A percentile compares a stretch with the other conserved stretches of the same genome.
Conservation (phyloP, 2,329 filamentous ascomycete genomes). For the Calonectria leucothoes region DNA sequence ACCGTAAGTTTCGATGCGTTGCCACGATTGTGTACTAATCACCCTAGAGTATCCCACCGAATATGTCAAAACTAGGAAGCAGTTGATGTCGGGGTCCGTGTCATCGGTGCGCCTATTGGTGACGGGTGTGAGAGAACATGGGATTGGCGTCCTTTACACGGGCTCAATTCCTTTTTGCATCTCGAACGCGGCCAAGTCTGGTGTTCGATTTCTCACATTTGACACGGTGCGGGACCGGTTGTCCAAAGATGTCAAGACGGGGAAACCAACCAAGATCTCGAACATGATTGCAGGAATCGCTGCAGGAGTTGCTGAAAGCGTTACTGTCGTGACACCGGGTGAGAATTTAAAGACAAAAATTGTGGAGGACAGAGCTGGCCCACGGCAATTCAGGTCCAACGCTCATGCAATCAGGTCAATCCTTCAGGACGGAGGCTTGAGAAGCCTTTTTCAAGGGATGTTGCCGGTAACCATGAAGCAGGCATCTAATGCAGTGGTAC, state of each 20-base stretch:
- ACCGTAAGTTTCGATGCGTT: background rate
- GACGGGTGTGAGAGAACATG: background rate
- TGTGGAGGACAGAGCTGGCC: background rate
- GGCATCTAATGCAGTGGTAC: constrained; percentile 12
- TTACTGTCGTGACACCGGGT: background rate
- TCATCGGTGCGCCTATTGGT: background rate
- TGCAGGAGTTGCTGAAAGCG: background rate
- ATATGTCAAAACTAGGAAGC: background rate
- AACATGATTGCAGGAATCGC: background rate
- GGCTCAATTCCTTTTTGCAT: background rate
- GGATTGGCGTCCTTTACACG: background rate
- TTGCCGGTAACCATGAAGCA: constrained; percentile 19
- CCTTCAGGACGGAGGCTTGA: background rate
- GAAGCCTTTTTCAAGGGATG: background rate
- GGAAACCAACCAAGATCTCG: background rate
- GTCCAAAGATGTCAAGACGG: background rate
- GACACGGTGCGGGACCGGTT: background rate
- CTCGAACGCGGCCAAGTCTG: background rate
- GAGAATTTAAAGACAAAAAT: background rate
- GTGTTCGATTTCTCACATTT: background rate
- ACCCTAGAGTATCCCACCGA: constrained; percentile 19
- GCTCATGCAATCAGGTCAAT: background rate
- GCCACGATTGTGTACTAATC: background rate
- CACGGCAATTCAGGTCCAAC: background rate
- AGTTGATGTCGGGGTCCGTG: background rate